Conservation (phyloP, 129 eudicot species). For the Flaveria trinervia region DNA sequence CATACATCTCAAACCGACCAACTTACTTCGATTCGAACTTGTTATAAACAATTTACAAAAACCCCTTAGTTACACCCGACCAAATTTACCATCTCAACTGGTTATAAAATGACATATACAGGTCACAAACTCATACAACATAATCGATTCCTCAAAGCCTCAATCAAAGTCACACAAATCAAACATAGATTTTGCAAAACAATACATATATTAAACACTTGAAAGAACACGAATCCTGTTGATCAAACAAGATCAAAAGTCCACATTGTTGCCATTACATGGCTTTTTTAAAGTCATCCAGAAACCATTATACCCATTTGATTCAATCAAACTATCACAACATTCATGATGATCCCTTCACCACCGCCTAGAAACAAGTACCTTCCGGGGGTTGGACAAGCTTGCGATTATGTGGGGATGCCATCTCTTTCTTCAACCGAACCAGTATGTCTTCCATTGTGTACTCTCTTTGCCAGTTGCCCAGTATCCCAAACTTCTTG, state of each 20-base stretch:
- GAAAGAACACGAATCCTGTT: constrained; percentile 35
- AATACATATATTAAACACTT: constrained; percentile 31
- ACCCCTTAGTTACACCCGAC: no score
- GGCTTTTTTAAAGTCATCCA: constrained; percentile 27
- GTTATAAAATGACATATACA: no score
- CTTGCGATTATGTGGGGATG: constrained; percentile 63
- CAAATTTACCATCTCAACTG: no score
- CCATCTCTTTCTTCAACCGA: constrained; percentile 72
- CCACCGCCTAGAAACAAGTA: constrained; percentile 44
- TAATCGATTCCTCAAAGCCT: not conserved
- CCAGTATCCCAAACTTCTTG: constrained; percentile 59
- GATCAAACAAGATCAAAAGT: constrained; percentile 41
- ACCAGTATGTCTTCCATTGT: constrained; percentile 70
- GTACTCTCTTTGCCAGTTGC: constrained; percentile 75
- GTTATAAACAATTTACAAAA: no score
- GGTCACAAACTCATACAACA: not conserved
- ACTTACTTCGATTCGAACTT: no score
- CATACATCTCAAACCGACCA: no score
- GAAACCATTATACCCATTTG: constrained; percentile 19
- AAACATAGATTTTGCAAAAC: not conserved
- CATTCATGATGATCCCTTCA: constrained; percentile 3
- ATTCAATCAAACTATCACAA: constrained; percentile 27
- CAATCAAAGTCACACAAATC: not conserved
- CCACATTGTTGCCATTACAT: constrained; percentile 26
- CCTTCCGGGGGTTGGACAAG: constrained; percentile 82